Base-by-base conservation (phyloP, 1,284 basidiomycete species). In the Singerocomus inundabilis region DNA sequence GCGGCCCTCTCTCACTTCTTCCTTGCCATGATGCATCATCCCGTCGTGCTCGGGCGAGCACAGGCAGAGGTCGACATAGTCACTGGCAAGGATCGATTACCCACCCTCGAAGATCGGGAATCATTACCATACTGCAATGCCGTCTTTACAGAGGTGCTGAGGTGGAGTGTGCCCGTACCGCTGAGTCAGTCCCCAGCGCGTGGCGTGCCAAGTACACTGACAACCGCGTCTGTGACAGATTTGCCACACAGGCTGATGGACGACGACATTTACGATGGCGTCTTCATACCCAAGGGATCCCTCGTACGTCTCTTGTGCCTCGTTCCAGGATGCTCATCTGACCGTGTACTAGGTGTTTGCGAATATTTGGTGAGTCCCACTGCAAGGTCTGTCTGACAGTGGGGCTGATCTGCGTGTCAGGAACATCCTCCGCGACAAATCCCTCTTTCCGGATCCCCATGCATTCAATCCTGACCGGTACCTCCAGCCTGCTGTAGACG, bases 1-100 rank as follows among this genome's bases (percentile, higher is more conserved):
- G 73, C 80, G 1, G 58, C 70, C 9, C 61, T 84, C 36, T 68
- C 70, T 8, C 77, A 80, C 41, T 82, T 85, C 58, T 63, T 85
- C n/a, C 70, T 85, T 44, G 78, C 78, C 6, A 80, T 86, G 77
- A 69, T 81, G 36, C 63, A 69, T 9, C 61, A 81, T 55, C 82
- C 84, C 1, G 71, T 72, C 5, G 72, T 71, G 1, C 72, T 79
- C 36, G 65, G 58, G 36, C 74, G 73, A 46, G 78, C 80, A 3
- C 81, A 84, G 57, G 66, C 71, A 16, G 84, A 85, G 52, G 72
- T 85, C n/a, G 81, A 85, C 52, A 48, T 54, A 1, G 73, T 81
- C 4, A 66, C 81, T 11, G 78, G 78, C 9, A 45, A 42, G 18
- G 73, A 75, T 34, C 69, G 80, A 9, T 65, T 85, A 9, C 84